phyloP scores from a whole-genome alignment of 2,329 filamentous ascomycete species.

The Exophiala alcalophila region DNA sequence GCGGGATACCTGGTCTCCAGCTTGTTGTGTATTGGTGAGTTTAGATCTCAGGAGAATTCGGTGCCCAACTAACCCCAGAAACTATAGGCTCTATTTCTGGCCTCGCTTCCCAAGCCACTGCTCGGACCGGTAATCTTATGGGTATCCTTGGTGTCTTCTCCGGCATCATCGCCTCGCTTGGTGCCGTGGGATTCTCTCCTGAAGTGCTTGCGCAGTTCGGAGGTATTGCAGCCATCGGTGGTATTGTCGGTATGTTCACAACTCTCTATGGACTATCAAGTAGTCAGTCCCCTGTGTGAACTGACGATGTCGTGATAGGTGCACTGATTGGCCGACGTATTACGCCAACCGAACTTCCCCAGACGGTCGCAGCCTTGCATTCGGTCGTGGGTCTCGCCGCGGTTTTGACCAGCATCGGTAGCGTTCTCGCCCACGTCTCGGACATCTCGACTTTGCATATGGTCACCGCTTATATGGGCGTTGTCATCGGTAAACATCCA shows the following conservation, averaged over 20 bases:
- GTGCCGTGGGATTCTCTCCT: slow-evolving; percentile 74
- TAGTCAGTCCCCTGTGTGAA: too few relatives aligned
- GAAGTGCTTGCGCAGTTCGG: slow-evolving; percentile 78
- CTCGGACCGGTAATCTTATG: slow-evolving; percentile 78
- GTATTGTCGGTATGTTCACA: slow-evolving; percentile 57
- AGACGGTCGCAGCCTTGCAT: slow-evolving; percentile 84
- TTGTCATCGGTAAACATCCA: slow-evolving; percentile 64
- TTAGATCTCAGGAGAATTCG: too few relatives aligned
- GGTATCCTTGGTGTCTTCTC: slow-evolving; percentile 82
- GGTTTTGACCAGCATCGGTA: slow-evolving; percentile 83
- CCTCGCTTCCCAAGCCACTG: slow-evolving; percentile 76
- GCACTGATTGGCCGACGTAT: slow-evolving; percentile 80
- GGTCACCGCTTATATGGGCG: slow-evolving; percentile 80
- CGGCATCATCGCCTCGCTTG: slow-evolving; percentile 77
- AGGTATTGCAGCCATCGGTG: slow-evolving; percentile 69
- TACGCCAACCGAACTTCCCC: slow-evolving; percentile 81
- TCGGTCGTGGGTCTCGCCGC: slow-evolving; percentile 87
- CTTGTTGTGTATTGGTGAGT: slow-evolving; percentile 66
- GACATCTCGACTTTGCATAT: slow-evolving; percentile 73
- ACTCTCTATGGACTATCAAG: neutral
- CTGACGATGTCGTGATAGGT: slow-evolving; percentile 5
- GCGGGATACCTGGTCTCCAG: slow-evolving; percentile 85
- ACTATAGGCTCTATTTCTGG: slow-evolving; percentile 64
- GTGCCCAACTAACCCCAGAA: neutral
- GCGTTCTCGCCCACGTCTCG: slow-evolving; percentile 68